These are phyloP conservation scores for Spizellomyces sp. DNA, from an alignment of 192 early-diverging fungal species.

Conservation along the genomic window DNA sequence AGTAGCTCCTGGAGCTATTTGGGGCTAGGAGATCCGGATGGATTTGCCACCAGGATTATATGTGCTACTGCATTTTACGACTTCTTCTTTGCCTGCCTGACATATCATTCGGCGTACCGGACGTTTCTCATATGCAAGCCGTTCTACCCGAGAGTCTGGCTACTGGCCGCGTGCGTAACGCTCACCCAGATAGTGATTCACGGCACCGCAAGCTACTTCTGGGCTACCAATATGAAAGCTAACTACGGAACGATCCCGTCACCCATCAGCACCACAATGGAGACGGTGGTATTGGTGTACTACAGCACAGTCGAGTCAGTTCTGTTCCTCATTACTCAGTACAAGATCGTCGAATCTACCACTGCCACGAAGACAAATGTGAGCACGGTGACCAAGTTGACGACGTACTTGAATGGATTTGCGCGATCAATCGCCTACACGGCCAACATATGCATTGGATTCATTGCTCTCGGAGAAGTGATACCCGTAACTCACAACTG, in stretches of 20 bases:
- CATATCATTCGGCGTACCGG: constrained; percentile 5
- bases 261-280: not conserved
- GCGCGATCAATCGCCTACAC: not conserved
- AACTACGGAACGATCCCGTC: constrained; percentile 13
- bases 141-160: not conserved
- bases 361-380: not conserved
- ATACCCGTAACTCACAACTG: not conserved
- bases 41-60: constrained; percentile 5
- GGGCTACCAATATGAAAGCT: constrained; percentile 7
- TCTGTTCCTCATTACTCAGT: constrained; percentile 9
- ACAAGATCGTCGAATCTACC: not conserved
- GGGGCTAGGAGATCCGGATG: not conserved
- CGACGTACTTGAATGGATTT: not conserved
- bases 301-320: constrained; percentile 6
- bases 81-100: not conserved
- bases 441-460: not conserved
- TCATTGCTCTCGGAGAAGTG: constrained; percentile 6
- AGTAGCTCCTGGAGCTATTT: not conserved
- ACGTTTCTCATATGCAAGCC: not conserved
- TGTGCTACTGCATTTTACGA: constrained; percentile 3
- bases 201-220: constrained; percentile 8
- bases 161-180: constrained; percentile 1
- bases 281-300: constrained; percentile 1
- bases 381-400: not conserved
- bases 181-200: constrained; percentile 3